phyloP scores from a whole-genome alignment of 805 yeast species.

The Sporopachydermia lactativora region DNA sequence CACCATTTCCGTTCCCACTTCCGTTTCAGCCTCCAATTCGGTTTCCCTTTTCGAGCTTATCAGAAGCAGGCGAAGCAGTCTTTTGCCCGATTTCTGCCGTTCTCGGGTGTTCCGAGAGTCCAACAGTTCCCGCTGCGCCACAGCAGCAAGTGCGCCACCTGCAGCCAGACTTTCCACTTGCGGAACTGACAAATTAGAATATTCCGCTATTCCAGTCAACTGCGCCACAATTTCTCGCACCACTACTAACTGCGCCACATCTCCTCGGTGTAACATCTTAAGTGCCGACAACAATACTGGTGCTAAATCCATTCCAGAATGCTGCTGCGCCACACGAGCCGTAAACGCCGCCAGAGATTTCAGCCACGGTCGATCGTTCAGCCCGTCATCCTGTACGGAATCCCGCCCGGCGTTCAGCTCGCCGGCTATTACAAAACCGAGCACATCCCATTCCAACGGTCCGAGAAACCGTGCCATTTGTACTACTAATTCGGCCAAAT shows the following conservation, averaged over 20 bases:
- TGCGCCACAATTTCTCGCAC: conserved; percentile 50
- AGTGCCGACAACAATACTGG: conserved; percentile 48
- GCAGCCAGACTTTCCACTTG: conserved; percentile 57
- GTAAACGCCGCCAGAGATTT: conserved; percentile 66
- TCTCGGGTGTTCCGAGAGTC: conserved; percentile 14
- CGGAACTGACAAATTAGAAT: conserved; percentile 47
- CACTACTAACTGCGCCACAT: conserved; percentile 45
- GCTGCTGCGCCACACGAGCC: conserved; percentile 49
- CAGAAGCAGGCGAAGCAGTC: background rate
- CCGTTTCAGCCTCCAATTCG: conserved; percentile 13
- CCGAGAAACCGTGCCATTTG: conserved; percentile 67
- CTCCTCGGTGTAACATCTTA: conserved; percentile 48
- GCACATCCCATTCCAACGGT: conserved; percentile 71
- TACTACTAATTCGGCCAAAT: conserved; percentile 64
- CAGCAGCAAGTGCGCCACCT: conserved; percentile 39
- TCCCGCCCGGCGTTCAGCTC: conserved; percentile 59
- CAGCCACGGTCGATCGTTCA: conserved; percentile 73
- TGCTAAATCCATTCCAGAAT: conserved; percentile 41
- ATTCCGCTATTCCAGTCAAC: conserved; percentile 71
- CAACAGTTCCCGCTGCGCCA: conserved; percentile 40
- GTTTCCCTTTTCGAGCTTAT: background rate
- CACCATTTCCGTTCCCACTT: conserved; percentile 15
- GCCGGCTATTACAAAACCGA: conserved; percentile 58
- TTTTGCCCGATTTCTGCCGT: background rate
- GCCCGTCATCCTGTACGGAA: conserved; percentile 61